Evolutionary conservation across 2,329 filamentous ascomycete species (phyloP).

Genomic region (Basipetospora chlamydospora): DNA sequence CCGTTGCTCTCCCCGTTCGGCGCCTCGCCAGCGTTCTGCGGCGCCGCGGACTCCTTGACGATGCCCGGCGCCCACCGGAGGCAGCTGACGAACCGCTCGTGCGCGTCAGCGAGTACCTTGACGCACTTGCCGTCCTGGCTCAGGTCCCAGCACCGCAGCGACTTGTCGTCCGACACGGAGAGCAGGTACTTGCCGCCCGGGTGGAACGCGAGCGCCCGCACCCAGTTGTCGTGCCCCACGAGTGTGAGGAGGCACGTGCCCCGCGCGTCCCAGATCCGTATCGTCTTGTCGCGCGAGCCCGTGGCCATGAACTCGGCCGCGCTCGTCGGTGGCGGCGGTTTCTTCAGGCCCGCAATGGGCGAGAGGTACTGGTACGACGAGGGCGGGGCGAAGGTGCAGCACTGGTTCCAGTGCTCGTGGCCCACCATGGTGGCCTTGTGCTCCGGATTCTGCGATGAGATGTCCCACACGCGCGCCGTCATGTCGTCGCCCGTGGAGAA

Average conservation of each 20-base stretch:
- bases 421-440: conserved; percentile 67
- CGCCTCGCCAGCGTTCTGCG: too few relatives aligned
- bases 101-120: conserved; percentile 61
- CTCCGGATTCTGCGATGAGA: conserved; percentile 52
- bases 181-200: conserved; percentile 84
- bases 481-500: conserved; percentile 73
- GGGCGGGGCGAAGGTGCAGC: conserved; percentile 73
- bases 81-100: conserved; percentile 75
- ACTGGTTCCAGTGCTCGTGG: conserved; percentile 77
- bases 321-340: conserved; percentile 57
- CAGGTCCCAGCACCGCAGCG: conserved; percentile 85
- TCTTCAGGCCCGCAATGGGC: conserved; percentile 66
- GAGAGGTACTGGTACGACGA: conserved; percentile 66
- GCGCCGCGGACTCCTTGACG: conserved; percentile 39
- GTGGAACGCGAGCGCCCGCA: conserved; percentile 74
- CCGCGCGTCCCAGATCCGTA: conserved; percentile 75
- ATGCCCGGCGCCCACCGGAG: conserved; percentile 75
- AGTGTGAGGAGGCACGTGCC: conserved; percentile 77
- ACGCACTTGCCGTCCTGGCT: conserved; percentile 82
- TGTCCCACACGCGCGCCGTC: conserved; percentile 74
- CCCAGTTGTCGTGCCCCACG: conserved; percentile 86
- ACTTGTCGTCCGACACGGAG: conserved; percentile 80
- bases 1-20: conserved; percentile 23
- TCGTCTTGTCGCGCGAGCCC: conserved; percentile 78
- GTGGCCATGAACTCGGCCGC: conserved; percentile 82